phyloP scores from a whole-genome alignment of 2,329 filamentous ascomycete genomes.

The Trichoderma breve region DNA sequence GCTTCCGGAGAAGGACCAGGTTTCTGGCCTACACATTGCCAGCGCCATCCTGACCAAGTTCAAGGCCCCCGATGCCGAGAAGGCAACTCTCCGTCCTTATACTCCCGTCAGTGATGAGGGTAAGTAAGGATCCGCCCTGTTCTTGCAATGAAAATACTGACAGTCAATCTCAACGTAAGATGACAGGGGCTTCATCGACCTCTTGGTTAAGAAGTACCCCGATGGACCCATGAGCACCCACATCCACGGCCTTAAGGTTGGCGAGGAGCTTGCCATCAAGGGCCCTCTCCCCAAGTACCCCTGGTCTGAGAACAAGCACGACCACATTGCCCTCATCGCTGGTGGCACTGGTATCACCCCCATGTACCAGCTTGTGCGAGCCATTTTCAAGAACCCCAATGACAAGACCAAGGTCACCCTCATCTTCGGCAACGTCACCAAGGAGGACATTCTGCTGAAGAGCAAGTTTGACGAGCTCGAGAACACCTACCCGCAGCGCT shows the following conservation, averaged over 20 bases:
- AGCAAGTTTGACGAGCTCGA: constrained; percentile 81
- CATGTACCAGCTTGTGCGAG: constrained; percentile 91
- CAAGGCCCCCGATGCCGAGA: constrained; percentile 77
- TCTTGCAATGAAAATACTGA: not conserved
- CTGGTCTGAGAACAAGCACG: constrained; percentile 89
- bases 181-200: constrained; percentile 75
- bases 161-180: constrained; percentile 46
- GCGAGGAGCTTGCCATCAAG: constrained; percentile 86
- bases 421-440: constrained; percentile 83
- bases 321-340: constrained; percentile 83
- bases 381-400: constrained; percentile 92
- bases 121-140: constrained; percentile 35
- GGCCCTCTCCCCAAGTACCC: constrained; percentile 92
- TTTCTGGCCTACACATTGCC: constrained; percentile 77
- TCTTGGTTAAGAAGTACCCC: constrained; percentile 89
- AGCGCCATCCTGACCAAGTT: constrained; percentile 92
- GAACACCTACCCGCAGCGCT: constrained; percentile 92
- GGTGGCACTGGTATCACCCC: constrained; percentile 96
- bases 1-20: constrained; percentile 77
- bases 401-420: constrained; percentile 98
- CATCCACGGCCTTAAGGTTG: constrained; percentile 77
- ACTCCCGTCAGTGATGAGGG: constrained; percentile 87
- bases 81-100: constrained; percentile 87
- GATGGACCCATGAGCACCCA: constrained; percentile 89
- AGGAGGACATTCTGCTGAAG: constrained; percentile 91